These are phyloP conservation scores for Cymbopogon citratus DNA, from an alignment of 176 grass and related monocot species.

Conservation along the genomic window DNA sequence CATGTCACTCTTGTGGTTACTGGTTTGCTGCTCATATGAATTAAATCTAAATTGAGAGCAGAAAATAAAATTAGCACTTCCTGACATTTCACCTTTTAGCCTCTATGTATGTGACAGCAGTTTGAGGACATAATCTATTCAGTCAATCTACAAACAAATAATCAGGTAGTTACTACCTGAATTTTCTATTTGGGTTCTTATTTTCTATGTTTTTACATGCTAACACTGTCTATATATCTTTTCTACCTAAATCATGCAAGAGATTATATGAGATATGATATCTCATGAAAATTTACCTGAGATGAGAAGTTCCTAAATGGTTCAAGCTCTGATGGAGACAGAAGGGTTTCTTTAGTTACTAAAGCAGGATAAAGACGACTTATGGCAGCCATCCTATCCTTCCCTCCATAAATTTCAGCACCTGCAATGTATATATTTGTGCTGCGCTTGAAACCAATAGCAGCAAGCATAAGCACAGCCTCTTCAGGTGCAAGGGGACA, in stretches of 20 bases:
- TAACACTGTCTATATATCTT: background rate
- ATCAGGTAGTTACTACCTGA: background rate
- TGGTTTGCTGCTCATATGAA: background rate
- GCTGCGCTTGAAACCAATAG: slow-evolving; percentile 83
- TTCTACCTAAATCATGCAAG: slow-evolving; percentile 6
- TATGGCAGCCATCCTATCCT: slow-evolving; percentile 78
- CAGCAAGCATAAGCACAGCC: slow-evolving; percentile 93
- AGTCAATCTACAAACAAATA: background rate
- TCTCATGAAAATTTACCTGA: slow-evolving; percentile 53
- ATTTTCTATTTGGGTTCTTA: background rate
- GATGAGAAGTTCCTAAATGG: slow-evolving; percentile 87
- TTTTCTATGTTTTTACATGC: background rate
- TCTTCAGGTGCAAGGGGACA: slow-evolving; percentile 96
- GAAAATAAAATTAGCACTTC: background rate
- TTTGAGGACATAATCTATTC: background rate
- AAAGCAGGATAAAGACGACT: slow-evolving; percentile 81
- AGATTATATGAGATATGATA: slow-evolving; percentile 11
- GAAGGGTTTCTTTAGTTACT: slow-evolving; percentile 83
- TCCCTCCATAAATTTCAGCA: slow-evolving; percentile 93
- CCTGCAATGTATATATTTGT: slow-evolving; percentile 89
- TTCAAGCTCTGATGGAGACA: slow-evolving; percentile 77
- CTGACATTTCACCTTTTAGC: background rate
- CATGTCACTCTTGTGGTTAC: background rate
- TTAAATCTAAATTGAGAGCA: background rate
- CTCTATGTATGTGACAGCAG: background rate